Percentiles rank a stretch among this genome's conserved stretches.
These are phyloP conservation scores for Gilbertella persicaria DNA, from an alignment of 371 early-diverging fungal species.

Conservation along the genomic window DNA sequence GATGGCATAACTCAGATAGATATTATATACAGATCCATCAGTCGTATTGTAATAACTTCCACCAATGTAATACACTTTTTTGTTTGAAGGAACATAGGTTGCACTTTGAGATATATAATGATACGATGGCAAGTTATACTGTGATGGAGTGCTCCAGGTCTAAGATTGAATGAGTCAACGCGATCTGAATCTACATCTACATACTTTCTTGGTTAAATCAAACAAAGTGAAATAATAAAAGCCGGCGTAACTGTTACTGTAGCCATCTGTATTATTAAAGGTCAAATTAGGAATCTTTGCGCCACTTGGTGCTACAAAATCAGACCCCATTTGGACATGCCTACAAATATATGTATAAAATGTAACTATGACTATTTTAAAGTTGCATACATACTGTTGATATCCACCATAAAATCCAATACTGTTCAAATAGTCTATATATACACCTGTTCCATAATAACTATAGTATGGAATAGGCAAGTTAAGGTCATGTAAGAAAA, in stretches of 20 bases:
- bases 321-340: background rate
- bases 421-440: background rate
- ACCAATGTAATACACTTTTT: constrained; percentile 5
- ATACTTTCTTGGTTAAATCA: constrained; percentile 1
- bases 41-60: constrained; percentile 5
- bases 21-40: background rate
- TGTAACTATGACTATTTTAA: too few relatives aligned
- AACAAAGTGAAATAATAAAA: background rate
- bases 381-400: background rate
- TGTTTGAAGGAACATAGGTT: background rate
- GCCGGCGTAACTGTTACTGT: background rate
- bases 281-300: background rate
- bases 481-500: background rate
- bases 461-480: background rate
- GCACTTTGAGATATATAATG: background rate
- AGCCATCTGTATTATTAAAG: background rate
- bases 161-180: background rate
- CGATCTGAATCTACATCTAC: background rate
- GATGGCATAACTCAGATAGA: background rate
- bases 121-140: background rate
- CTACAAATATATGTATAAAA: background rate
- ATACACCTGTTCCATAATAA: constrained; percentile 2
- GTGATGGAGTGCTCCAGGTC: constrained; percentile 3
- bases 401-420: constrained; percentile 6
- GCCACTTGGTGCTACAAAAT: background rate